phyloP scores from a whole-genome alignment of 2,329 filamentous ascomycete genomes.

The Fusarium nematophilum region DNA sequence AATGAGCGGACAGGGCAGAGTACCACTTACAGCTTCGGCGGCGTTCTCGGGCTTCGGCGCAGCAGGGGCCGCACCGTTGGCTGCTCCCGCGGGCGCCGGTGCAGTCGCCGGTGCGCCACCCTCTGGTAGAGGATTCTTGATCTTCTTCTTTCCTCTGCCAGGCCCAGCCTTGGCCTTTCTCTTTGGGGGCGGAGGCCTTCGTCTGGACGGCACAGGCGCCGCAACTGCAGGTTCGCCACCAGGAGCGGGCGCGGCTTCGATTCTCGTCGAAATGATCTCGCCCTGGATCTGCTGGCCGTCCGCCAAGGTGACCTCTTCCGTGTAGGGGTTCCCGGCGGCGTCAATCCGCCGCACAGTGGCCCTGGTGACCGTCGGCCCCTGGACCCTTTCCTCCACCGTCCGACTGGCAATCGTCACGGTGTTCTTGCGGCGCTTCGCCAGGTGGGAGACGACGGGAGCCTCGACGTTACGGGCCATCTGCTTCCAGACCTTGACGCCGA shows the following conservation, averaged over 20 bases:
- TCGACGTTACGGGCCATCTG: slow-evolving; percentile 70
- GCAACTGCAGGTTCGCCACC: slow-evolving; percentile 65
- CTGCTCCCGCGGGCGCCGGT: slow-evolving; percentile 51
- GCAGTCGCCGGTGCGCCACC: slow-evolving; percentile 44
- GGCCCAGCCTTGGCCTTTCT: slow-evolving; percentile 81
- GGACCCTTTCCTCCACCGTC: slow-evolving; percentile 56
- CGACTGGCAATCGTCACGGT: slow-evolving; percentile 68
- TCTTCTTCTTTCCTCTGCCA: slow-evolving; percentile 83
- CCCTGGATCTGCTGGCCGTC: slow-evolving; percentile 85
- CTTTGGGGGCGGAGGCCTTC: slow-evolving; percentile 80
- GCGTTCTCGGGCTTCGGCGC: slow-evolving; percentile 53
- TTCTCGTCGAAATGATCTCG: slow-evolving; percentile 76
- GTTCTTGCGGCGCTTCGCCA: slow-evolving; percentile 72
- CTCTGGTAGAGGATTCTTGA: slow-evolving; percentile 63
- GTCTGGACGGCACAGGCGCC: slow-evolving; percentile 57
- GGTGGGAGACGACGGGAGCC: slow-evolving; percentile 61
- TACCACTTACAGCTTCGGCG: slow-evolving; percentile 48
- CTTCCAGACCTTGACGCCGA: slow-evolving; percentile 70
- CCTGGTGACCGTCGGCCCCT: slow-evolving; percentile 73
- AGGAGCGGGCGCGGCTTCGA: slow-evolving; percentile 56
- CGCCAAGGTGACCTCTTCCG: slow-evolving; percentile 84
- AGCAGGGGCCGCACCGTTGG: slow-evolving; percentile 51
- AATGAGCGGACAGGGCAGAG: not conserved
- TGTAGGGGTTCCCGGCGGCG: slow-evolving; percentile 81
- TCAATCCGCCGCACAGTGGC: slow-evolving; percentile 84